Evolutionary conservation across 192 early-diverging fungal species (phyloP), one percentile per base, ranked within the genome.

Genomic region (Phycomyces blakesleeanus): DNA sequence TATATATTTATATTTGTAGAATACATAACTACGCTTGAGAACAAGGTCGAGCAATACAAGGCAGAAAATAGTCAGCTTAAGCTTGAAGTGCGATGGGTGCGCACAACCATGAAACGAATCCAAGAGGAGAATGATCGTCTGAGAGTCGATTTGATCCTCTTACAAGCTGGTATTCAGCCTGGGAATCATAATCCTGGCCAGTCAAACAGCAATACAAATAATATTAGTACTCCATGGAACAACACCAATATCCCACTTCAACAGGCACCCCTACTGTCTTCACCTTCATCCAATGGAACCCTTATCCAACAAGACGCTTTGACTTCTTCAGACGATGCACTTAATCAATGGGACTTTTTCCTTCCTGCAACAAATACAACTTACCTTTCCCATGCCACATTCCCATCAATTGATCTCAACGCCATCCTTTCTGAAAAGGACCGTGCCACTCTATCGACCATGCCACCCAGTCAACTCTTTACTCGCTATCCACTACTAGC

Each of bases 101-200:
- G 60, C 26, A 29, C 29, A 38, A 69, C 60, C 27, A 62, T 69
- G 67, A 52, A 57, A 12, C 55, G 57, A 34, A 56, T 69, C 29
- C 67, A 69, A 63, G 59, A 54, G 41, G 67, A 69, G 56, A 69
- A 69, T 51, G 67, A 69, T 50, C 61, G 55, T 42, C 55, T 69
- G 6, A 51, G 67, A 3, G 20, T 69, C 6, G 41, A 69, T 1
- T 21, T 69, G 12, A 44, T 60, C 20, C 60, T 69, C 27, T 69
- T 51, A 21, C 41, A 69, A 18, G 51, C 27, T 1, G 67, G 67
- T 20, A 63, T 69, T 41, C 51, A 63, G 15, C 61, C 51, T 7
- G 44, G 18, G 11, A 47, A 34, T 7, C 29, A 34, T 34, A 2
- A n/a, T n/a, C n/a, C n/a, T n/a, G 6, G 40, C 14, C 40, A 41